phyloP scores from a whole-genome alignment of 306 rosid species.

The Dryas drummondii region DNA sequence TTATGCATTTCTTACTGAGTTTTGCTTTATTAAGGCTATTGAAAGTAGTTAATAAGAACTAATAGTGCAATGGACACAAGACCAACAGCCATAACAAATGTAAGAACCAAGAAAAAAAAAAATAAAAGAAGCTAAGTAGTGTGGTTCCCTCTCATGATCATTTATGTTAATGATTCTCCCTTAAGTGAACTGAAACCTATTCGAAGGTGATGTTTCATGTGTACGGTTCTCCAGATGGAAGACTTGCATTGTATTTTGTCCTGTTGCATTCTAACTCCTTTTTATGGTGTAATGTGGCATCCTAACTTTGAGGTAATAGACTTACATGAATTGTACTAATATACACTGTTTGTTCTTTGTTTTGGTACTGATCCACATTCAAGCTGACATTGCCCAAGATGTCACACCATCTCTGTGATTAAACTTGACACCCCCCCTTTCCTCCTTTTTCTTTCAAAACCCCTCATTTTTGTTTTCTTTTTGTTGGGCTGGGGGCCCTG shows the following conservation, averaged over 20 bases:
- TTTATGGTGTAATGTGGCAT: neutral
- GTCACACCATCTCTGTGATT: too few relatives aligned
- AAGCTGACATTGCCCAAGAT: too few relatives aligned
- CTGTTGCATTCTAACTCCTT: neutral
- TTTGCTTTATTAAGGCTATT: neutral
- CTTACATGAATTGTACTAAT: too few relatives aligned
- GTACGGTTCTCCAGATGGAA: too few relatives aligned
- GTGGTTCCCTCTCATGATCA: neutral
- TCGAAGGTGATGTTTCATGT: neutral
- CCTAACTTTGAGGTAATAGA: too few relatives aligned
- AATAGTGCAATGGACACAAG: neutral
- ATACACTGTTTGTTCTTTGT: too few relatives aligned
- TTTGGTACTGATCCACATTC: too few relatives aligned
- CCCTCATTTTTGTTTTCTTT: too few relatives aligned
- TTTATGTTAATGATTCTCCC: neutral
- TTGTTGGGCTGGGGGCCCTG: too few relatives aligned
- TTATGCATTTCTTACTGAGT: neutral
- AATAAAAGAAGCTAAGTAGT: neutral
- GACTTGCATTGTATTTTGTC: neutral
- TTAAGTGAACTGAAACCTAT: neutral
- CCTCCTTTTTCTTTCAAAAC: too few relatives aligned
- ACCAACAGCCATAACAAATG: neutral
- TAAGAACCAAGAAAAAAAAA: too few relatives aligned
- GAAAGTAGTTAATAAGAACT: neutral
- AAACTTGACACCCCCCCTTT: too few relatives aligned